Percentiles rank a stretch among this genome's conserved stretches.
Conservation (phyloP, 768 basidiomycete species). For the Tephrocybe rancida region DNA sequence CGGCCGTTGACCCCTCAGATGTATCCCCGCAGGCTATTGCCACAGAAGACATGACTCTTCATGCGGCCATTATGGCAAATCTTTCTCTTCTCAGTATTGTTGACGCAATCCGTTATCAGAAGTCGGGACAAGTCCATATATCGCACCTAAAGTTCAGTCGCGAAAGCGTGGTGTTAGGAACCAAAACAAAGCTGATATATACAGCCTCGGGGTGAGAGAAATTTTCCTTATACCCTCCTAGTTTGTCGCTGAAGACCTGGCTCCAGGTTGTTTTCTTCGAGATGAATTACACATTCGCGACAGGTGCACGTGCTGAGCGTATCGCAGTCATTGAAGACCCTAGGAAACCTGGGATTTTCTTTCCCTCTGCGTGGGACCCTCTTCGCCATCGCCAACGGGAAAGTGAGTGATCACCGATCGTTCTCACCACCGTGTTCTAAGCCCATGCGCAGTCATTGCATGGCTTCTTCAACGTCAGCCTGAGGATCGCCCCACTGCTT, state of each 20-base stretch:
- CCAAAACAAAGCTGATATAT: conserved; percentile 91
- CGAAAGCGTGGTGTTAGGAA: conserved; percentile 66
- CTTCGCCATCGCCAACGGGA: conserved; percentile 63
- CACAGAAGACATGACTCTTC: conserved; percentile 76
- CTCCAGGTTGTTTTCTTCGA: conserved; percentile 93
- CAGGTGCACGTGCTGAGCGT: conserved; percentile 82
- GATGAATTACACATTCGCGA: conserved; percentile 88
- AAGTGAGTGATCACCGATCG: conserved; percentile 46
- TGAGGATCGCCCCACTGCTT: conserved; percentile 72
- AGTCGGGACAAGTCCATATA: conserved; percentile 90
- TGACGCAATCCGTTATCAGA: conserved; percentile 39
- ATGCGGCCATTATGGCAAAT: conserved; percentile 37
- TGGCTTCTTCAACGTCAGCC: conserved; percentile 85
- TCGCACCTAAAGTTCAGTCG: conserved; percentile 87
- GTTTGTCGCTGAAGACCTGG: background rate
- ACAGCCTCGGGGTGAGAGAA: conserved; percentile 76
- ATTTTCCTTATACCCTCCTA: too few relatives aligned
- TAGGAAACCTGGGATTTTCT: conserved; percentile 70
- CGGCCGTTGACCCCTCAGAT: conserved; percentile 76
- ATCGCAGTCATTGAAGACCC: conserved; percentile 82
- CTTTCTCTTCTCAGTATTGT: background rate
- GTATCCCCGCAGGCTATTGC: conserved; percentile 46
- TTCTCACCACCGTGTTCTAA: background rate
- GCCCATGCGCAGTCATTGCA: conserved; percentile 61
- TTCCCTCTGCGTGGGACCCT: conserved; percentile 76